Evolutionary conservation across 129 eudicot species (phyloP), one percentile per base, ranked within the genome.

Genomic region (Flaveria linearis): DNA sequence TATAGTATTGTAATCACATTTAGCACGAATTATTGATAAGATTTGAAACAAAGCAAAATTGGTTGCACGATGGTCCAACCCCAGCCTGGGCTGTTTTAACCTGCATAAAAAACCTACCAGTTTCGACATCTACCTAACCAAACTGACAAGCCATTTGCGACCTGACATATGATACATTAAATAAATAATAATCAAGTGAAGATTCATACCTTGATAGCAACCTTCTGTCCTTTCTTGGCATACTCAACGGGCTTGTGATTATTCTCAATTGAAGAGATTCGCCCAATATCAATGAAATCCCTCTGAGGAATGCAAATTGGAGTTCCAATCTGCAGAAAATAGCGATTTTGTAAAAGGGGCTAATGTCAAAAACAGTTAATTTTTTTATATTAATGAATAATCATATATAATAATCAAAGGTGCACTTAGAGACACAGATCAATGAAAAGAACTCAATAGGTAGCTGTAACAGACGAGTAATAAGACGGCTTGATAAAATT

Each of bases 221-320:
- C 93, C 73, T 87, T 87, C 77, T 87, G 95, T 58, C 97, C 98
- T 81, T 93, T 93, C 88, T 90, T 93, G 28, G 98, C 98, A 73
- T 36, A 77, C 72, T 88, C 97, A 50, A 90, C 97, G 11, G 98
- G 89, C 84, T 87, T 93, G 76, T 93, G 97, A 78, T 93, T 93
- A 68, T 93, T 93, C 78, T 93, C 98, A 69, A 93, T 91, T 7
- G 98, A 93, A 69, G 97, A 91, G 57, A 93, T 88, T 23, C 93
- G 87, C 13, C 98, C 98, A 83, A 93, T 93, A 63, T 88, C 96
- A 67, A 93, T 85, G 67, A 88, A 90, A 0, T 93, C 97, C 81
- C 74, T 87, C 65, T 80, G 82, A 26, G 97, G 98, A 71, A 93
- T 84, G 78, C 98, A 93, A 58, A 93, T 85, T 15, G 98, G 98